phyloP scores from a whole-genome alignment of 2,329 filamentous ascomycete genomes.

The Aquanectria penicillioides region DNA sequence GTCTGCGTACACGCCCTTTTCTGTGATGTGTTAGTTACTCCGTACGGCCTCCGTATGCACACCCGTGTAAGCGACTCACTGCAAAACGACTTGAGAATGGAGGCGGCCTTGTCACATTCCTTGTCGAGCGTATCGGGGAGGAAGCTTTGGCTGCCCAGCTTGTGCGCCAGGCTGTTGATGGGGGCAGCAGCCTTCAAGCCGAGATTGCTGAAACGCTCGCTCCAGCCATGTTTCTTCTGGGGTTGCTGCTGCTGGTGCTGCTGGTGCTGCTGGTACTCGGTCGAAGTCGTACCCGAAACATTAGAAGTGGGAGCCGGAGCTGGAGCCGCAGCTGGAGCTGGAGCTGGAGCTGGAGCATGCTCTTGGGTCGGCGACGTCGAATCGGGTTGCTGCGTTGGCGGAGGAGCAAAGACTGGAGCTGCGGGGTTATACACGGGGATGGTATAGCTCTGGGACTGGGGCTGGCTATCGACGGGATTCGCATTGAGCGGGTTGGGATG shows the following conservation, averaged over 20 bases:
- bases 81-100: slow-evolving; percentile 87
- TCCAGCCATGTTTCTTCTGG: slow-evolving; percentile 42
- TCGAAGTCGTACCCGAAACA: neutral
- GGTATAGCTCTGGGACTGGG: slow-evolving; percentile 39
- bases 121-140: slow-evolving; percentile 87
- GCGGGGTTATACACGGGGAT: slow-evolving; percentile 46
- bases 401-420: slow-evolving; percentile 43
- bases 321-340: slow-evolving; percentile 17
- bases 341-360: slow-evolving; percentile 11
- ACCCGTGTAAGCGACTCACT: slow-evolving; percentile 62
- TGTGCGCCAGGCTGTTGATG: slow-evolving; percentile 84
- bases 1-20: slow-evolving; percentile 63
- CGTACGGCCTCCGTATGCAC: neutral
- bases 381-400: slow-evolving; percentile 30
- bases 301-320: neutral
- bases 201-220: slow-evolving; percentile 44
- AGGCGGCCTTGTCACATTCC: slow-evolving; percentile 89
- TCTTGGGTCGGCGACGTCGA: slow-evolving; percentile 4
- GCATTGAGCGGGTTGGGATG: slow-evolving; percentile 36
- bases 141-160: slow-evolving; percentile 84
- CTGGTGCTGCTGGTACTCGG: too few relatives aligned
- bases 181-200: slow-evolving; percentile 69
- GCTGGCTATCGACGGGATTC: slow-evolving; percentile 33
- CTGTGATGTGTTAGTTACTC: slow-evolving; percentile 41
- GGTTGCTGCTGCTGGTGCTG: too few relatives aligned